phyloP scores from a whole-genome alignment of 2,329 filamentous ascomycete species.

The Pseudonectria buxi region DNA sequence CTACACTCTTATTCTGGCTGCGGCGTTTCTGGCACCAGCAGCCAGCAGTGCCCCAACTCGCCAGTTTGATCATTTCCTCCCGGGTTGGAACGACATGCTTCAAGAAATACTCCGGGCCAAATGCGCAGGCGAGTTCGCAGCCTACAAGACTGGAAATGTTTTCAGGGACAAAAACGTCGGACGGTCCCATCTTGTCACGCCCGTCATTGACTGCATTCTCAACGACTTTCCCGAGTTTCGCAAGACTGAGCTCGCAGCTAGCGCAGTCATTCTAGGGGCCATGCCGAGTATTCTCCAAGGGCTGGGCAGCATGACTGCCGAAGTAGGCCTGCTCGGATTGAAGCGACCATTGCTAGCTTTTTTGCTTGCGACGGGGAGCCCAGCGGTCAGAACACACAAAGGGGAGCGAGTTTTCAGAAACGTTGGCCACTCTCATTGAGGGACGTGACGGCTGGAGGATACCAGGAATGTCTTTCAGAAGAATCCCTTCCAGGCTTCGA shows the following conservation, averaged over 20 bases:
- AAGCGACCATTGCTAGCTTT: not conserved
- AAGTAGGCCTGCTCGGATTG: not conserved
- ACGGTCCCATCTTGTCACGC: not conserved
- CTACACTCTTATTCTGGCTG: slow-evolving; percentile 20
- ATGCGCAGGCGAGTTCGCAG: not conserved
- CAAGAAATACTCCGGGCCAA: not conserved
- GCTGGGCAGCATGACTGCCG: not conserved
- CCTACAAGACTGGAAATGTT: not conserved
- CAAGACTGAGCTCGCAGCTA: not conserved
- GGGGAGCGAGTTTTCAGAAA: not conserved
- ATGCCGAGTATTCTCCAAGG: not conserved
- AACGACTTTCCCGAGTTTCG: not conserved
- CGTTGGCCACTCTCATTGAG: not conserved
- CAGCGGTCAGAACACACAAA: not conserved
- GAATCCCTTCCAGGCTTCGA: not conserved
- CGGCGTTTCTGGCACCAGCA: not conserved
- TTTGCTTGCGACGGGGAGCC: not conserved
- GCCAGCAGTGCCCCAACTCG: not conserved
- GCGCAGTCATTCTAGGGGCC: not conserved
- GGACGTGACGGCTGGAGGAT: not conserved
- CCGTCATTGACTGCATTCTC: not conserved
- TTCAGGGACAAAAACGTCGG: not conserved
- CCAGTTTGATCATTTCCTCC: not conserved
- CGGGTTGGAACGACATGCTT: not conserved
- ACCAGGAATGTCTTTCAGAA: no score